phyloP scores from a whole-genome alignment of 352 stramenopile genomes.

The Globisporangium emineosum region DNA sequence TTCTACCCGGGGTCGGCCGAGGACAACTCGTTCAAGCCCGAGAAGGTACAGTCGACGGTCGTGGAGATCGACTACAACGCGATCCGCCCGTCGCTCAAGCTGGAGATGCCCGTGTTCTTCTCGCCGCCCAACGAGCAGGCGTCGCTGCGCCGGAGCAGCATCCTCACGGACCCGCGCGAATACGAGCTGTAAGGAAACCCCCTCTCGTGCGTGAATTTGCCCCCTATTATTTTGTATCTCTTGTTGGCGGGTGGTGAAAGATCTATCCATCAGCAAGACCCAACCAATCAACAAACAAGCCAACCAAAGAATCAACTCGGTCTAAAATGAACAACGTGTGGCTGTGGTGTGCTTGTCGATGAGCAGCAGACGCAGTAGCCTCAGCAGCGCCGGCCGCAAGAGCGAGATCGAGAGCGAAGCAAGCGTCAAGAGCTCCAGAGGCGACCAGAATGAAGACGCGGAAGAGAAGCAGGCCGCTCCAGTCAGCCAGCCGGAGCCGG shows the following conservation, averaged over 20 bases:
- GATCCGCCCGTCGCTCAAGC: slow-evolving; percentile 50
- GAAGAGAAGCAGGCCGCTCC: not conserved
- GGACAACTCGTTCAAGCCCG: slow-evolving; percentile 46
- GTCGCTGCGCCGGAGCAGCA: slow-evolving; percentile 40
- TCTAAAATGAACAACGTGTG: not conserved
- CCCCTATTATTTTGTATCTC: not conserved
- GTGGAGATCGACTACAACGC: slow-evolving; percentile 42
- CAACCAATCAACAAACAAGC: not conserved
- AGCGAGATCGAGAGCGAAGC: slow-evolving; percentile 1
- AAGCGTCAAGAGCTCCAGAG: not conserved
- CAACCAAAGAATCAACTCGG: slow-evolving; percentile 1
- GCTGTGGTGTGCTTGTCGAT: slow-evolving; percentile 10
- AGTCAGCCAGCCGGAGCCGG: not conserved
- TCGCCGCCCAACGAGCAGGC: slow-evolving; percentile 32
- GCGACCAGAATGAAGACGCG: not conserved
- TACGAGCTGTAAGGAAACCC: slow-evolving; percentile 48
- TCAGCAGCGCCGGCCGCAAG: not conserved
- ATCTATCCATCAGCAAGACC: not conserved
- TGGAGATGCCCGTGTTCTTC: slow-evolving; percentile 73
- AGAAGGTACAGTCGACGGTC: slow-evolving; percentile 30
- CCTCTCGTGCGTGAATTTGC: not conserved
- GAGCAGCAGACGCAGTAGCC: slow-evolving; percentile 8
- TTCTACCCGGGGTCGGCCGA: slow-evolving; percentile 64
- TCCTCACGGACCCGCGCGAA: slow-evolving; percentile 45
- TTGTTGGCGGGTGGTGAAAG: not conserved